A percentile compares a stretch with the other conserved stretches of the same genome.
These are phyloP conservation scores for Gypsophila paniculata DNA, from an alignment of 179 eudicot species.

Conservation along the genomic window DNA sequence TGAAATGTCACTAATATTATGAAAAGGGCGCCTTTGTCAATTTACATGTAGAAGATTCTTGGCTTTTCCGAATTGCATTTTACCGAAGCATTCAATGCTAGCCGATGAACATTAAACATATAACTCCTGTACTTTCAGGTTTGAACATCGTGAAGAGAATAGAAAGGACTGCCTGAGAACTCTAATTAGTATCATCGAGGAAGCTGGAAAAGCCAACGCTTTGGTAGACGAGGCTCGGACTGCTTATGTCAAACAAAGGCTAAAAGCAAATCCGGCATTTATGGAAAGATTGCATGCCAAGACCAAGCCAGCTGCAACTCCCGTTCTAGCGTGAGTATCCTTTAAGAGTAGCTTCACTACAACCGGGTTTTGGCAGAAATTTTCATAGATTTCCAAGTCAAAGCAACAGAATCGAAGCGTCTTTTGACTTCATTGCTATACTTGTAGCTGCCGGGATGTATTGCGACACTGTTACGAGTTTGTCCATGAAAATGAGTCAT, in stretches of 20 bases:
- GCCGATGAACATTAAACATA: background rate
- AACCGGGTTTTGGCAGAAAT: conserved; percentile 7
- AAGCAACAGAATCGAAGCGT: background rate
- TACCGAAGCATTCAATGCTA: background rate
- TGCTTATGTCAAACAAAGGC: conserved; percentile 60
- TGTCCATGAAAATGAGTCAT: background rate
- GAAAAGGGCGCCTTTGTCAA: background rate
- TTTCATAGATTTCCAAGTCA: background rate
- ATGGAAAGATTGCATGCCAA: conserved; percentile 79
- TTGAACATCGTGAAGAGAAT: conserved; percentile 93
- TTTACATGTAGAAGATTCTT: no score
- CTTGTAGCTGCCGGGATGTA: background rate
- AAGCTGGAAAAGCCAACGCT: conserved; percentile 78
- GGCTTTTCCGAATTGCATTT: background rate
- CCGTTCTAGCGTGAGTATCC: conserved; percentile 32
- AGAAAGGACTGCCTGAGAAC: conserved; percentile 94
- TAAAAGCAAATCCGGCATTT: conserved; percentile 71
- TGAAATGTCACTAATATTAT: background rate
- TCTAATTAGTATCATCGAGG: conserved; percentile 65
- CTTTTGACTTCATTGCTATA: conserved; percentile 7
- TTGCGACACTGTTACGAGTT: background rate
- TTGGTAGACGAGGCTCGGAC: conserved; percentile 62
- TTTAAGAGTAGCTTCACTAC: background rate
- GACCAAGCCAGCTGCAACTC: conserved; percentile 27
- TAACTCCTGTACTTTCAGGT: conserved; percentile 42